Evolutionary conservation across 177 flowering plant genomes (phyloP).

Genomic region (Tripterygium wilfordii): DNA sequence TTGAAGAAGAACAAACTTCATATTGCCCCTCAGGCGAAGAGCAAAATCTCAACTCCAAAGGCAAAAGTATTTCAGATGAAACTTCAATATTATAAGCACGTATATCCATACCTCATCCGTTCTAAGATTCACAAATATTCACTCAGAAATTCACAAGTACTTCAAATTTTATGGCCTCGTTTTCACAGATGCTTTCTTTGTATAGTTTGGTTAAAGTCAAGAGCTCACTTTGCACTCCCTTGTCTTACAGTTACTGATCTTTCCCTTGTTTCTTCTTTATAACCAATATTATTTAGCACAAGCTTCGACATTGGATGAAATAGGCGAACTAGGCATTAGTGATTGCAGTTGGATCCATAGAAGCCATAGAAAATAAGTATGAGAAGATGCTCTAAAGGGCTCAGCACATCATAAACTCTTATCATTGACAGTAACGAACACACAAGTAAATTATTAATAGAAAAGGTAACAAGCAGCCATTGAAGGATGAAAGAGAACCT

Average conservation of each 20-base stretch:
- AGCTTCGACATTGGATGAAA: no score
- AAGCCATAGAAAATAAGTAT: neutral
- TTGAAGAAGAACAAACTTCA: neutral
- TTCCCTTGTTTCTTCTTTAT: neutral
- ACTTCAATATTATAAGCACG: no score
- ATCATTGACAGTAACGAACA: neutral
- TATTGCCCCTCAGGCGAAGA: neutral
- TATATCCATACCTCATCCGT: no score
- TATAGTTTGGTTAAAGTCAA: no score
- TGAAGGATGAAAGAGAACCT: slow-evolving; percentile 22
- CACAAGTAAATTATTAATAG: neutral
- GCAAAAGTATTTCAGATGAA: neutral
- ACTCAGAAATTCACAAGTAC: no score
- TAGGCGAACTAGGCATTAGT: no score
- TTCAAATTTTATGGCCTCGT: no score
- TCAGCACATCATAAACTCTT: neutral
- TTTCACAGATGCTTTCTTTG: no score
- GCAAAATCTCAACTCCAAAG: neutral
- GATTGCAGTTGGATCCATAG: neutral
- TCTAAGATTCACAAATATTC: no score
- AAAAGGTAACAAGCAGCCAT: neutral
- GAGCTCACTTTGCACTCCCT: no score
- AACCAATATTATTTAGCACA: no score
- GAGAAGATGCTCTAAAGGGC: neutral
- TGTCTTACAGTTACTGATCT: no score